Percentiles rank a stretch among this genome's conserved stretches.
These are phyloP conservation scores for Nemania sp. DNA, from an alignment of 2,329 filamentous ascomycete species.

Conservation along the genomic window DNA sequence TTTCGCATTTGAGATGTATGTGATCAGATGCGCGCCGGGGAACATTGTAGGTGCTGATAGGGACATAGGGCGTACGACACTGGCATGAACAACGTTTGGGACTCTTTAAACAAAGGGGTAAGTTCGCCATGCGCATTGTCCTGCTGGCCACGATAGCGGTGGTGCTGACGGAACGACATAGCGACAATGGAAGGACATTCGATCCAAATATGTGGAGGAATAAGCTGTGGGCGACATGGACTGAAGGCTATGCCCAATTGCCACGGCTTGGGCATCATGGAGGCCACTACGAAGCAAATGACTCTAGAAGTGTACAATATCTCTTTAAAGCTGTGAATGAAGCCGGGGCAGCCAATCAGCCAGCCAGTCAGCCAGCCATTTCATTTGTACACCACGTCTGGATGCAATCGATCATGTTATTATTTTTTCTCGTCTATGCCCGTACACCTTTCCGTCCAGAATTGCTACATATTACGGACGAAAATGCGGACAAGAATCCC, in stretches of 20 bases:
- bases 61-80: conserved; percentile 76
- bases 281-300: conserved; percentile 7
- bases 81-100: conserved; percentile 84
- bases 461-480: not conserved
- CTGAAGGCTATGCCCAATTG: not conserved
- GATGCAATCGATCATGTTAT: not conserved
- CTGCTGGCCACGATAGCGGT: not conserved
- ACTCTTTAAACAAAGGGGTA: conserved; percentile 89
- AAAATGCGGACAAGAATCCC: too few relatives aligned
- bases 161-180: conserved; percentile 47
- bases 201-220: conserved; percentile 77
- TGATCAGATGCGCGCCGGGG: conserved; percentile 15
- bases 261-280: not conserved
- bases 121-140: conserved; percentile 50
- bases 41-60: conserved; percentile 38
- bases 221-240: conserved; percentile 24
- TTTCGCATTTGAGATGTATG: conserved; percentile 94
- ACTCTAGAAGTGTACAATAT: conserved; percentile 27
- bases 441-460: not conserved
- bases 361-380: conserved; percentile 1
- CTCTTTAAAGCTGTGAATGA: conserved; percentile 20
- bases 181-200: conserved; percentile 99
- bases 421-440: not conserved
- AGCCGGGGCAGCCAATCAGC: conserved; percentile 11
- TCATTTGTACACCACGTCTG: conserved; percentile 11